phyloP scores from a whole-genome alignment of 257 asterid species.

The Lithospermum erythrorhizon region DNA sequence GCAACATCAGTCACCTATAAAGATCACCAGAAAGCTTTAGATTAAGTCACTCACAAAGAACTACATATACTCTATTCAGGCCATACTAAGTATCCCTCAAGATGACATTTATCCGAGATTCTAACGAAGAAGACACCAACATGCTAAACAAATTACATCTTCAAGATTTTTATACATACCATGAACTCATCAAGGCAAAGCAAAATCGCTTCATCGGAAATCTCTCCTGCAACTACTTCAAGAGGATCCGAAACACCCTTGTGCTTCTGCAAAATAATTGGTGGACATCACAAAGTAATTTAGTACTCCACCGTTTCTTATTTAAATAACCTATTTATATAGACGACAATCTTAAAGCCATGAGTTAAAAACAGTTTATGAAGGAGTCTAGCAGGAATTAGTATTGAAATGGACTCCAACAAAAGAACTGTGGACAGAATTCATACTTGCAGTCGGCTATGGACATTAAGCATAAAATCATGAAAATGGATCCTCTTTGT shows the following conservation, averaged over 20 bases:
- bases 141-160: constrained; percentile 3
- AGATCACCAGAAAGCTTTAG: constrained; percentile 1
- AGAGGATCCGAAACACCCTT: constrained; percentile 83
- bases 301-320: neutral
- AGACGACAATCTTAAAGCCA: neutral
- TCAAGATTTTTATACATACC: constrained; percentile 27
- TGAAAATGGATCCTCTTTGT: constrained; percentile 94
- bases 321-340: neutral
- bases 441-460: constrained; percentile 77
- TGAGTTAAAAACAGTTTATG: neutral
- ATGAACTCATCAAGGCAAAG: constrained; percentile 92
- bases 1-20: constrained; percentile 85
- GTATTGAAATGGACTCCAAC: neutral
- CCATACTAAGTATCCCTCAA: neutral
- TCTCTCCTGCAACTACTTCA: constrained; percentile 87
- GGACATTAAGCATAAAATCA: constrained; percentile 87
- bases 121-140: neutral
- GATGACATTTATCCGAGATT: neutral
- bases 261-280: constrained; percentile 56
- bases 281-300: neutral
- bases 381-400: no score
- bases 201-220: constrained; percentile 74
- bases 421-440: constrained; percentile 6
- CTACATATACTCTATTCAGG: neutral
- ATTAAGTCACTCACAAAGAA: neutral